phyloP scores from a whole-genome alignment of 192 early-diverging fungal genomes.

The Diversispora eburnea region DNA sequence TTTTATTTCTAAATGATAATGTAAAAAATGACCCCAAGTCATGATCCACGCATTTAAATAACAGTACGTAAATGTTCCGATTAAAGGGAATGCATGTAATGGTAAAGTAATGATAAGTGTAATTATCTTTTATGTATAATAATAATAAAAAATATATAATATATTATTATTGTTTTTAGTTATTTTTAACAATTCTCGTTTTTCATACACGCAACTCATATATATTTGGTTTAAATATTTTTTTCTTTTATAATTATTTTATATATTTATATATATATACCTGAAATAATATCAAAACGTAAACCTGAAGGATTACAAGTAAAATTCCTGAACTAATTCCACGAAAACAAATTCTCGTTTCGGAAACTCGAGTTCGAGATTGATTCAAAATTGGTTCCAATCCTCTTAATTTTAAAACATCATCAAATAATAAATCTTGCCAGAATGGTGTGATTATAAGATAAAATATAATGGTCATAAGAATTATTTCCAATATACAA shows the following conservation, averaged over 20 bases:
- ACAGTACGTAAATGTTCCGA: conserved; percentile 49
- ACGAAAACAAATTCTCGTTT: conserved; percentile 42
- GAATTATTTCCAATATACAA: conserved; percentile 51
- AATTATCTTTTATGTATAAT: conserved; percentile 41
- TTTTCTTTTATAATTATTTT: no score
- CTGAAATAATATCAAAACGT: conserved; percentile 23
- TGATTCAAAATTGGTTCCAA: conserved; percentile 42
- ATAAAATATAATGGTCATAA: conserved; percentile 53
- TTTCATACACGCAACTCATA: neutral
- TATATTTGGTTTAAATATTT: neutral
- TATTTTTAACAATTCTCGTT: neutral
- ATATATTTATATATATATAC: neutral
- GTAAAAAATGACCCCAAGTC: conserved; percentile 48
- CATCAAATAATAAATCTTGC: conserved; percentile 58
- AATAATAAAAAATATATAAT: conserved; percentile 1
- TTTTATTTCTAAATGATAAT: conserved; percentile 55
- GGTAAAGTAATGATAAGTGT: conserved; percentile 55
- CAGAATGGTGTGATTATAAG: conserved; percentile 55
- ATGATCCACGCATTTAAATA: conserved; percentile 52
- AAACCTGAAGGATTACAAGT: conserved; percentile 40
- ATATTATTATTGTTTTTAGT: neutral
- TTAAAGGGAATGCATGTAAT: conserved; percentile 53
- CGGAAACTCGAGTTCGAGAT: conserved; percentile 31
- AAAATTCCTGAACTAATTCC: conserved; percentile 42
- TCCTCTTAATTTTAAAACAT: conserved; percentile 45